Conservation (phyloP, 345 rosid species). For the Eucalyptus viminalis region DNA sequence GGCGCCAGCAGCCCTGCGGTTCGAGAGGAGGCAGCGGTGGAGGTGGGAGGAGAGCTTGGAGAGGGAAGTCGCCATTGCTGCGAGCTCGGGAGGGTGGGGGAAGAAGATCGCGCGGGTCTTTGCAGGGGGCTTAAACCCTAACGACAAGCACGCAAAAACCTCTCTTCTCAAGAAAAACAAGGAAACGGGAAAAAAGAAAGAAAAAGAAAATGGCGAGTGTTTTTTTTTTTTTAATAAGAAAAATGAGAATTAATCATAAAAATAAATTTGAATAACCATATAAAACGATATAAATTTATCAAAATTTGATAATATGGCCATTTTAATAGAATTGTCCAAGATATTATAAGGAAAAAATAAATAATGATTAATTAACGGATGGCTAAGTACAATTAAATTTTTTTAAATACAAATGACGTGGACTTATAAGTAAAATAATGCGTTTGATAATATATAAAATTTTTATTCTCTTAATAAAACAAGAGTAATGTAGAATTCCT, state of each 20-base stretch:
- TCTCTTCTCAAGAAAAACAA: background rate
- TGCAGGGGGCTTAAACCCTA: conserved; percentile 1
- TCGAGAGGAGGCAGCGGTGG: conserved; percentile 30
- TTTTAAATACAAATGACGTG: background rate
- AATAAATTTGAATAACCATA: too few species aligned
- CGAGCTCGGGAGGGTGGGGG: background rate
- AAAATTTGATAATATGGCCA: background rate
- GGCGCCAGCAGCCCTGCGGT: conserved; percentile 7
- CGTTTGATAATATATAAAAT: rapidly evolving
- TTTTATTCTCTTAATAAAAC: rapidly evolving
- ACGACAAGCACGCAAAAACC: background rate
- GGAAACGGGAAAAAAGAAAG: background rate
- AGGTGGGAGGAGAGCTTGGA: conserved; percentile 46
- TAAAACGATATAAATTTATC: too few species aligned
- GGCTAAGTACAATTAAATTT: background rate
- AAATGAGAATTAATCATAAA: background rate
- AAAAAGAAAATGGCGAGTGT: background rate
- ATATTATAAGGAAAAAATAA: too few species aligned
- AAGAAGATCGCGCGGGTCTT: background rate
- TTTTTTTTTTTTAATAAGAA: too few species aligned
- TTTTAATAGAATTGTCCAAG: background rate
- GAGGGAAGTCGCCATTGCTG: conserved; percentile 30
- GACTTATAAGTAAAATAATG: background rate
- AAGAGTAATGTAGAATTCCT: rapidly evolving
- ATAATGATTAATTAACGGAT: background rate